Evolutionary conservation across 164 flowering plant genomes (phyloP).

Genomic region (Magnolia kwangsiensis): DNA sequence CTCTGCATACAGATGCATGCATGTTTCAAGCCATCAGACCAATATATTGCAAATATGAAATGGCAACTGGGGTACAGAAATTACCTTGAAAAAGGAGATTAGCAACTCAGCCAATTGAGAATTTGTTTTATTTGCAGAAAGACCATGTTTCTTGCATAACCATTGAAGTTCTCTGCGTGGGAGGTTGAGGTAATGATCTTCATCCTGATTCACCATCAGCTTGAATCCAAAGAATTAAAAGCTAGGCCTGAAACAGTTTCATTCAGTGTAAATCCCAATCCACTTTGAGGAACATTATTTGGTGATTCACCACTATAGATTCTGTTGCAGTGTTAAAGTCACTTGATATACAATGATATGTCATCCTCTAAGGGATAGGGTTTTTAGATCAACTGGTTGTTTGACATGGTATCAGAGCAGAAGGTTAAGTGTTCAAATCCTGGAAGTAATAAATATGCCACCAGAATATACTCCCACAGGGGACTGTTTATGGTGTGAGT

Average conservation of each 20-base stretch:
- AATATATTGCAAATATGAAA: not conserved
- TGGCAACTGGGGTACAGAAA: not conserved
- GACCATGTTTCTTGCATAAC: constrained; percentile 45
- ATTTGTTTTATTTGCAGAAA: constrained; percentile 35
- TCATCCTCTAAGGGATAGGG: not conserved
- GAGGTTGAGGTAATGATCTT: constrained; percentile 25
- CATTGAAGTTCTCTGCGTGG: constrained; percentile 49
- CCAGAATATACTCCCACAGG: too few species aligned
- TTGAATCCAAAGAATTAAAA: not conserved
- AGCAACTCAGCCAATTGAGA: constrained; percentile 29
- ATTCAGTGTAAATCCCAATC: not conserved
- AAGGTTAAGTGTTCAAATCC: not conserved
- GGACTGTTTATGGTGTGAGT: too few species aligned
- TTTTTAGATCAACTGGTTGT: not conserved
- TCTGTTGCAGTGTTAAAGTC: not conserved
- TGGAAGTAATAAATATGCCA: too few species aligned
- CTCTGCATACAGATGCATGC: not conserved
- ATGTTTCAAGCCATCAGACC: not conserved
- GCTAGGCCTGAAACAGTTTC: not conserved
- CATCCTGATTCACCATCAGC: constrained; percentile 29
- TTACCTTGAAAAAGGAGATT: constrained; percentile 29
- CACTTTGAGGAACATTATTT: not conserved
- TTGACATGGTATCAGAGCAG: not conserved
- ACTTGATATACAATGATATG: not conserved
- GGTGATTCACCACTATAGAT: not conserved